Percentiles rank a stretch among this genome's conserved stretches.
phyloP scores from a whole-genome alignment of 2,329 filamentous ascomycete genomes.

The Exophiala alcalophila region DNA sequence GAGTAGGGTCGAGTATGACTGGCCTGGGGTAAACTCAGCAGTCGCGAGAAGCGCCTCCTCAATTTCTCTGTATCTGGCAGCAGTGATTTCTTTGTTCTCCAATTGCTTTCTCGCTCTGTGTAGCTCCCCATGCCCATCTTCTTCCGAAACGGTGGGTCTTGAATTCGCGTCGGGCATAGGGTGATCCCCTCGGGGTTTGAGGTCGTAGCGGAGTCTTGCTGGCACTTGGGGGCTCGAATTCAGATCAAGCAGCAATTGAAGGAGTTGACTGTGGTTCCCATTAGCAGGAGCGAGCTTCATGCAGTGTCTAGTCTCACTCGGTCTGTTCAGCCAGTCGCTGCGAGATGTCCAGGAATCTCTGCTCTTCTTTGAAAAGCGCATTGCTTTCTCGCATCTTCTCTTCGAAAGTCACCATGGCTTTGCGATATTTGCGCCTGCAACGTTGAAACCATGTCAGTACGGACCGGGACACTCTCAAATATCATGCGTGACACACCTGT shows the following conservation, averaged over 20 bases:
- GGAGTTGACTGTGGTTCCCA: conserved; percentile 63
- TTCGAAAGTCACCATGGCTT: conserved; percentile 77
- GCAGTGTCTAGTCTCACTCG: conserved; percentile 62
- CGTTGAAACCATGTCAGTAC: background rate
- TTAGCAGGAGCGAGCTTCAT: conserved; percentile 11
- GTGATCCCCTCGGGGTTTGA: conserved; percentile 50
- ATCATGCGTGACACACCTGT: conserved; percentile 11
- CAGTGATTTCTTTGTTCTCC: conserved; percentile 37
- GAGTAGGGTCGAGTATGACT: conserved; percentile 28
- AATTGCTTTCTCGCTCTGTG: conserved; percentile 41
- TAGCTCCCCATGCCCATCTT: conserved; percentile 33
- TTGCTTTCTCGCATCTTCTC: conserved; percentile 71
- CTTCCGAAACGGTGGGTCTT: conserved; percentile 13
- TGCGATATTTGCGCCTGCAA: conserved; percentile 84
- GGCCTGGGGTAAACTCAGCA: conserved; percentile 40
- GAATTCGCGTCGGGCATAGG: conserved; percentile 45
- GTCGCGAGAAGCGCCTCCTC: conserved; percentile 41
- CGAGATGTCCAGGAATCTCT: conserved; percentile 74
- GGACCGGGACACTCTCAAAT: background rate
- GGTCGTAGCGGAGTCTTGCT: conserved; percentile 68
- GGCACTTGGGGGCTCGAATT: conserved; percentile 81
- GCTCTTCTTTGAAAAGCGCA: conserved; percentile 69
- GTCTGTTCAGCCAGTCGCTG: conserved; percentile 86
- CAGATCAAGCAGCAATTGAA: conserved; percentile 85
- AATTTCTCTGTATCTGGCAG: conserved; percentile 38